These are phyloP conservation scores for Camillea tinctor DNA, from an alignment of 2,329 filamentous ascomycete species.

Conservation along the genomic window DNA sequence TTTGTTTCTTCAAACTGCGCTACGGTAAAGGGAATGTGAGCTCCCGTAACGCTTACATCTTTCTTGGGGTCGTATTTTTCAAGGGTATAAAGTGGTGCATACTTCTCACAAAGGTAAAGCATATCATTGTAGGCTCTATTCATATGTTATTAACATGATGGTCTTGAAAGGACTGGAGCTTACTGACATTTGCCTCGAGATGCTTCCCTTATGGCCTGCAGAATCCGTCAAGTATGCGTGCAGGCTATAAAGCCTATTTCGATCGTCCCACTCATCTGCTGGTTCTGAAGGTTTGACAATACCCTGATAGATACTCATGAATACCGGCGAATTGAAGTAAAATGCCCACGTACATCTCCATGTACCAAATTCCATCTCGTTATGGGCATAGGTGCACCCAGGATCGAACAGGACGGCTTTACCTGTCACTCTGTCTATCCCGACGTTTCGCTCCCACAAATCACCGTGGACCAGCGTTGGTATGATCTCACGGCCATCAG, in stretches of 20 bases:
- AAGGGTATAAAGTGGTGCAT: no score
- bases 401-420: conserved; percentile 37
- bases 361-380: conserved; percentile 36
- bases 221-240: no score
- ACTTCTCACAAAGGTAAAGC: no score
- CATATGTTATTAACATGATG: no score
- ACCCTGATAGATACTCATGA: conserved; percentile 20
- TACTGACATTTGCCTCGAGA: no score
- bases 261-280: conserved; percentile 30
- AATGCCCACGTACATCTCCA: conserved; percentile 27
- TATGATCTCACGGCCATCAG: conserved; percentile 23
- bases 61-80: no score
- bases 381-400: conserved; percentile 39
- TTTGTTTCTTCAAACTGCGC: no score
- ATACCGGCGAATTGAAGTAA: conserved; percentile 4
- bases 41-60: no score
- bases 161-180: no score
- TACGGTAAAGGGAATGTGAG: no score
- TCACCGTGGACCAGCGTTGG: conserved; percentile 39
- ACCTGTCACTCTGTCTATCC: conserved; percentile 29
- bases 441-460: conserved; percentile 41
- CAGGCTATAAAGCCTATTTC: conserved; percentile 30
- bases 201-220: no score
- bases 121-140: no score
- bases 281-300: conserved; percentile 27